Base-by-base conservation (phyloP, 1,284 basidiomycete species). In the Tylopilus sp. region DNA sequence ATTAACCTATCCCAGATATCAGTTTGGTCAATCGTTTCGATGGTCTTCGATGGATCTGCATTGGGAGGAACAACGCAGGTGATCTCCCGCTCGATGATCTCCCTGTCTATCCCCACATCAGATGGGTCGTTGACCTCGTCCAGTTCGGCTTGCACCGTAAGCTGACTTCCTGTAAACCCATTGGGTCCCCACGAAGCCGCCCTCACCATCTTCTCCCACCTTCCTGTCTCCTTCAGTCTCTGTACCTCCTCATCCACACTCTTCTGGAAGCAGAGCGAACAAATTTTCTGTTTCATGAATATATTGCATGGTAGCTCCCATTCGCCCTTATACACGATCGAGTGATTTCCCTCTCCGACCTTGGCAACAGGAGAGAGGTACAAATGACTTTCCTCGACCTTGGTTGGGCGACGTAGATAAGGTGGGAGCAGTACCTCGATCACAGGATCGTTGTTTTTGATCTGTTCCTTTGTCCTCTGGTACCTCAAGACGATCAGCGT, bases 271-370 rank as follows among this genome's bases (percentile, higher is more conserved):
- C 63, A 67, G 4, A 0, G 0, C 1, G 0, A 4, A 41, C 62
- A 67, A 2, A 65, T 1, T 6, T 23, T 51, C 0, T 46, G 43
- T 21, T 43, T 52, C n/a, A 63, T 43, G 12, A 76, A 57, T 1
- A 69, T 25, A 6, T 66, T 59, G 0, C 72, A 68, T 0, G 76
- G 74, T 3, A 75, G 49, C 47, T 76, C 74, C 65, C 67, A 68
- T 53, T 74, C 73, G n/a, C 61, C 70, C 23, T 62, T 44, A 53
- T 73, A 73, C 1, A 74, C 70, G 18, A 63, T 41, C 0, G 74
- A 75, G 52, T 76, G 74, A 48, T 72, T 53, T 0, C 75, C 76
- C 0, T 23, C 6, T 13, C 75, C 75, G 9, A 65, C 51, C 29
- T 34, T 57, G 28, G 64, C 51, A 0, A 37, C n/a, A 0, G 71